Percentiles rank a stretch among this genome's conserved stretches.
These are phyloP conservation scores for Lepidium sativum DNA, from an alignment of 345 rosid species.

Conservation along the genomic window DNA sequence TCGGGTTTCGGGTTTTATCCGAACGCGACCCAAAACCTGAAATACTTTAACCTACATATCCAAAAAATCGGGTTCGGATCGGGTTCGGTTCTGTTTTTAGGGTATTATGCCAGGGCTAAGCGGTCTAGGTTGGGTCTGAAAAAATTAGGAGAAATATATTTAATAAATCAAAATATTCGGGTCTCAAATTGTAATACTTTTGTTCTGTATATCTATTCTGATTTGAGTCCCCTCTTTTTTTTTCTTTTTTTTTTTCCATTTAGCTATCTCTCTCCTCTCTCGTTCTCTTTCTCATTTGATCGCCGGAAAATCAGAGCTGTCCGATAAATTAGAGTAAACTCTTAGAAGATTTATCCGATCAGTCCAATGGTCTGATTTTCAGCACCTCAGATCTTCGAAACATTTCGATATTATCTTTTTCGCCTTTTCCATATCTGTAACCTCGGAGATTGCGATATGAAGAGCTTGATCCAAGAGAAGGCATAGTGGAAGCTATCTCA, in stretches of 20 bases:
- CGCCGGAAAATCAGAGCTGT: slow-evolving; percentile 20
- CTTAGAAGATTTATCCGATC: not conserved
- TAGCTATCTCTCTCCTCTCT: slow-evolving; percentile 3
- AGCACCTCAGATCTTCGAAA: slow-evolving; percentile 21
- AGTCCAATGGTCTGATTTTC: slow-evolving; percentile 4
- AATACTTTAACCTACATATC: too few species aligned
- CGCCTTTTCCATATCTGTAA: not conserved
- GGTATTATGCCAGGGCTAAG: too few species aligned
- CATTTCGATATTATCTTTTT: slow-evolving; percentile 2
- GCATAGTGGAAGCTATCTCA: slow-evolving; percentile 1
- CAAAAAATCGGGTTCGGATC: too few species aligned
- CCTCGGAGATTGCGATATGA: not conserved
- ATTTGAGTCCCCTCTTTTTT: not conserved
- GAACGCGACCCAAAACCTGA: too few species aligned
- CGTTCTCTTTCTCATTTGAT: slow-evolving; percentile 9
- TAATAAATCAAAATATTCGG: not conserved
- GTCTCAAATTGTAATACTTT: not conserved
- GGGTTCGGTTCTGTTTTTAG: too few species aligned
- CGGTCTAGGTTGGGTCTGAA: too few species aligned
- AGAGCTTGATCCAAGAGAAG: slow-evolving; percentile 9
- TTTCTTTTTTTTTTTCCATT: not conserved
- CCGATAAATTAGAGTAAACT: not conserved
- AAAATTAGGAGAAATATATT: not conserved
- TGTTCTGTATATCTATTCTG: not conserved
- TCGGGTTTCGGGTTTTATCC: too few species aligned